Evolutionary conservation across 257 asterid species (phyloP).

Genomic region (Capsicum pubescens): DNA sequence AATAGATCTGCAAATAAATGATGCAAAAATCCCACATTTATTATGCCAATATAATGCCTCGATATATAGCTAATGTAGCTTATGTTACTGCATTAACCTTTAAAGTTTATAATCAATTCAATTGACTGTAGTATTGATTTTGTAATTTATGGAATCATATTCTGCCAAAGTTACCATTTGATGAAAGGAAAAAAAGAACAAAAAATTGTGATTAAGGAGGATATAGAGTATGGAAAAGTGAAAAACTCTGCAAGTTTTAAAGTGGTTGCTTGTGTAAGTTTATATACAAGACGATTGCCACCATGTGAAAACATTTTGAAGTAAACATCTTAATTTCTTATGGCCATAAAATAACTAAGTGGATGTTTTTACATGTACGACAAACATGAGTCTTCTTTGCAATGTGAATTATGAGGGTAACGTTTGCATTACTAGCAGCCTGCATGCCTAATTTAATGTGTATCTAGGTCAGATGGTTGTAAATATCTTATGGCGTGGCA

Average conservation of each 20-base stretch:
- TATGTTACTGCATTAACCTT: neutral
- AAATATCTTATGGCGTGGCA: neutral
- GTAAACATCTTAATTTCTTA: neutral
- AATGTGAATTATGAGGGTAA: neutral
- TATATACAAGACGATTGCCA: neutral
- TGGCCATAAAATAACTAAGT: neutral
- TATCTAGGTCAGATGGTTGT: neutral
- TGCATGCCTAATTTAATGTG: neutral
- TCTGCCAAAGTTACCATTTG: neutral
- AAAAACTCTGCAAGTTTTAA: neutral
- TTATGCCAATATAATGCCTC: no score
- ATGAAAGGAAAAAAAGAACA: neutral
- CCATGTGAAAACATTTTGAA: no score
- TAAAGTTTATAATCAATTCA: neutral
- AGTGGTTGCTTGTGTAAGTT: neutral
- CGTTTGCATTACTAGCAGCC: neutral
- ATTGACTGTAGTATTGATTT: neutral
- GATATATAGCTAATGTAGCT: neutral
- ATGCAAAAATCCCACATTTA: no score
- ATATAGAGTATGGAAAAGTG: neutral
- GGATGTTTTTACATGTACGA: neutral
- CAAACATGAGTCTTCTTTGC: neutral
- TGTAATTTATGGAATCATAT: neutral
- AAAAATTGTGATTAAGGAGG: neutral
- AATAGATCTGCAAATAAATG: no score